Evolutionary conservation across 108 stramenopile species (phyloP).

Genomic region (Fragilariopsis cylindrus): DNA sequence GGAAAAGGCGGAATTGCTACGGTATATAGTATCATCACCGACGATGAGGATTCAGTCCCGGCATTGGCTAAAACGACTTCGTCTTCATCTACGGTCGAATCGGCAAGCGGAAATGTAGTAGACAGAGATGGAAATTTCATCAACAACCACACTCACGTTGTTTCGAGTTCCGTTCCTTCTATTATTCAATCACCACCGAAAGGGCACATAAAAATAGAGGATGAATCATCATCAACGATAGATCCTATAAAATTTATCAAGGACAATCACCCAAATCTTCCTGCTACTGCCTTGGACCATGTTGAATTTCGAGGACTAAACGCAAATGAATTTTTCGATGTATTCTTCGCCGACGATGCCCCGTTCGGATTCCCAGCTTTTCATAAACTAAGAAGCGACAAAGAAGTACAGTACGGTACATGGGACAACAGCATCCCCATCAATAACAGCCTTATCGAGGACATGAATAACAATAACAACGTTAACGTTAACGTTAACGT

Average conservation of each 20-base stretch:
- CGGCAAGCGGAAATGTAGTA: background rate
- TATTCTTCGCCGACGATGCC: conserved; percentile 80
- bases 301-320: conserved; percentile 60
- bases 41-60: conserved; percentile 13
- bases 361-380: conserved; percentile 77
- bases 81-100: background rate
- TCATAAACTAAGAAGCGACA: conserved; percentile 68
- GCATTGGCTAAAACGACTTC: conserved; percentile 1
- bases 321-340: conserved; percentile 68
- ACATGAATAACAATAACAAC: conserved; percentile 12
- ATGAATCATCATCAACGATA: background rate
- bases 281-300: conserved; percentile 44
- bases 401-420: conserved; percentile 63
- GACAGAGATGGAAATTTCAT: background rate
- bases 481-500: background rate
- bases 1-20: too few species aligned
- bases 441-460: background rate
- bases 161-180: background rate
- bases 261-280: conserved; percentile 42
- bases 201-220: background rate
- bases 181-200: background rate
- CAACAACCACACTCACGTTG: background rate
- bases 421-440: conserved; percentile 35
- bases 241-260: conserved; percentile 31
- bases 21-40: background rate